Conservation (phyloP, 768 basidiomycete genomes). For the Tulasnella sp. region DNA sequence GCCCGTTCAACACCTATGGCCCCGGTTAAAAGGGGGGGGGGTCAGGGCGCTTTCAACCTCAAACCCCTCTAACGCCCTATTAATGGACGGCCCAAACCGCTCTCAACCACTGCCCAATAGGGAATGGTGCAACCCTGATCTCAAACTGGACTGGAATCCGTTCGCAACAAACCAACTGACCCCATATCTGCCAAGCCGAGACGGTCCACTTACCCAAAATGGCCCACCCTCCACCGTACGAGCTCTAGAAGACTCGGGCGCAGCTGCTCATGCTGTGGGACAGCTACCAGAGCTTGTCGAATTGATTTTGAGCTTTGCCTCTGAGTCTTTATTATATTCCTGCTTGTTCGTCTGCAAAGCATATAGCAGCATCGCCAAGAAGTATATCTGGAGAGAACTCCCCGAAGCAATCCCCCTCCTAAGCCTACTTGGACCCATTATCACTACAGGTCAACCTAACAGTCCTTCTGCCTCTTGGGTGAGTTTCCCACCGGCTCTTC, state of each 20-base stretch:
- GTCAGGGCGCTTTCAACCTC: background rate
- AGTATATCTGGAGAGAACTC: background rate
- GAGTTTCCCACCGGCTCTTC: background rate
- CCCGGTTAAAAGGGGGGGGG: background rate
- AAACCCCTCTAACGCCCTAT: background rate
- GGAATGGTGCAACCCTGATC: background rate
- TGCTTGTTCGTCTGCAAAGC: constrained; percentile 1
- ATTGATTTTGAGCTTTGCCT: background rate
- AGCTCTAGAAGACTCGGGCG: background rate
- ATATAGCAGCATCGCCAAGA: background rate
- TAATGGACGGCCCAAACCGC: background rate
- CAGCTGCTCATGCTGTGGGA: background rate
- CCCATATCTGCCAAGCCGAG: background rate
- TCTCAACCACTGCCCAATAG: background rate
- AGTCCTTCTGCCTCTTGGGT: background rate
- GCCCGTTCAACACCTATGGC: too few species aligned
- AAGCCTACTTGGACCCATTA: background rate
- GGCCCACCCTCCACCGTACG: background rate
- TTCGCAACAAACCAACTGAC: background rate
- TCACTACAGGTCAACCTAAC: background rate
- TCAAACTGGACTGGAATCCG: background rate
- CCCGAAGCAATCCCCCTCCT: background rate
- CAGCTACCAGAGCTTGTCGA: background rate
- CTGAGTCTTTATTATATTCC: background rate
- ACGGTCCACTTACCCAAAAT: too few species aligned